Base-by-base conservation (phyloP, 1,284 basidiomycete genomes). In the Pseudozyma thailandica region DNA sequence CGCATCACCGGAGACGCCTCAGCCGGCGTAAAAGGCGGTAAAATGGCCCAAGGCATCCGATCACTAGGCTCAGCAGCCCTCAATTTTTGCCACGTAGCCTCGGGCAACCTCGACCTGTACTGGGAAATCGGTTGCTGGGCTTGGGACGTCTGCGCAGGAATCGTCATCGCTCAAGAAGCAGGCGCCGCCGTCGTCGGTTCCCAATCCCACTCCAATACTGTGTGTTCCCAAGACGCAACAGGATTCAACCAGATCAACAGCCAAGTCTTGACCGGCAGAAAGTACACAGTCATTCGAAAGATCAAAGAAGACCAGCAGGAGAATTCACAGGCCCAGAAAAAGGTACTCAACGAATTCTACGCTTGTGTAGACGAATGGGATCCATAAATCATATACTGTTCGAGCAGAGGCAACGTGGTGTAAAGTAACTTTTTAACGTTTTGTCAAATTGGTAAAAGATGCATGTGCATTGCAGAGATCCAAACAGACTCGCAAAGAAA, bases 151-250 rank as follows among this genome's bases (percentile, higher is more conserved):
- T 82, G 90, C 86, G 90, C 95, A 1, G 94, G 94, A 0, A 89
- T 92, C n/a, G 90, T 94, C 65, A 94, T 98, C 70, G 91, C 92
- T 0, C 87, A 92, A 66, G 95, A 97, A 83, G 92, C 94, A 48
- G 80, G 60, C 27, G 76, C 45, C 15, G 68, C 50, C 43, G 79
- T 62, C 8, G 70, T 74, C 16, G 71, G 56, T 59, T 72, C 52
- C 23, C 63, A 62, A 52, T 47, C 15, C 20, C 77, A 64, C 70
- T 78, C 73, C 21, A 72, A 18, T 49, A 56, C 63, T 49, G 77
- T 44, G 15, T 88, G 88, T 28, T 88, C 89, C 55, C 83, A 83
- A 2, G 84, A 85, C 3, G 70, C 8, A 15, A 12, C 87, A 84
- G 82, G 85, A 31, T 84, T 85, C 82, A 59, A 86, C 54, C 5